Evolutionary conservation across 2,329 filamentous ascomycete genomes (phyloP).

Genomic region (Sclerotinia spermophila): DNA sequence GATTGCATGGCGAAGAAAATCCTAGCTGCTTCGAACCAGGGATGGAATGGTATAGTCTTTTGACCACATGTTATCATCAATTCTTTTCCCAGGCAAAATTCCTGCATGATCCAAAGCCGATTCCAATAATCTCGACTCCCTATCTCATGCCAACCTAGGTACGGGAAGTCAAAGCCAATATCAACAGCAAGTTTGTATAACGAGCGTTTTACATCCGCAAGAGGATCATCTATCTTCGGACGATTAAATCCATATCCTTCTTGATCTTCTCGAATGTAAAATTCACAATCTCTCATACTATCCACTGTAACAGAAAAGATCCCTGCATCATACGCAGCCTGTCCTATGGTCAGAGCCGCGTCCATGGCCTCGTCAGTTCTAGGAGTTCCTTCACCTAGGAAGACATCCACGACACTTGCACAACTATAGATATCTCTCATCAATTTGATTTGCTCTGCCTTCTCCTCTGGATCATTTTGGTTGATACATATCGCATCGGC

Average conservation of each 20-base stretch:
- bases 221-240: background rate
- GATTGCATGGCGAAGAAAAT: conserved; percentile 16
- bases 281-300: conserved; percentile 1
- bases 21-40: conserved; percentile 8
- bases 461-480: conserved; percentile 19
- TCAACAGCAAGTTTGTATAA: conserved; percentile 14
- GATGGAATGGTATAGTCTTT: conserved; percentile 3
- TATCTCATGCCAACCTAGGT: conserved; percentile 4
- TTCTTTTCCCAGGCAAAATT: conserved; percentile 18
- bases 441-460: conserved; percentile 18
- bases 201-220: background rate
- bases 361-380: conserved; percentile 20
- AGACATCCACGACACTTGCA: conserved; percentile 17
- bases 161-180: conserved; percentile 11
- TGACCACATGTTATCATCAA: conserved; percentile 14
- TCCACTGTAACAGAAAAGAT: conserved; percentile 6
- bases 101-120: conserved; percentile 22
- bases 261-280: conserved; percentile 5
- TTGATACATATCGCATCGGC: conserved; percentile 25
- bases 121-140: conserved; percentile 17
- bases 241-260: conserved; percentile 4
- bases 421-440: conserved; percentile 21
- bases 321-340: conserved; percentile 13
- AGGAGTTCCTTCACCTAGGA: conserved; percentile 16
- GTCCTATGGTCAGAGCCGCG: conserved; percentile 4